Conservation (phyloP, 1,284 basidiomycete genomes). For the Afroboletus lepidellus region DNA sequence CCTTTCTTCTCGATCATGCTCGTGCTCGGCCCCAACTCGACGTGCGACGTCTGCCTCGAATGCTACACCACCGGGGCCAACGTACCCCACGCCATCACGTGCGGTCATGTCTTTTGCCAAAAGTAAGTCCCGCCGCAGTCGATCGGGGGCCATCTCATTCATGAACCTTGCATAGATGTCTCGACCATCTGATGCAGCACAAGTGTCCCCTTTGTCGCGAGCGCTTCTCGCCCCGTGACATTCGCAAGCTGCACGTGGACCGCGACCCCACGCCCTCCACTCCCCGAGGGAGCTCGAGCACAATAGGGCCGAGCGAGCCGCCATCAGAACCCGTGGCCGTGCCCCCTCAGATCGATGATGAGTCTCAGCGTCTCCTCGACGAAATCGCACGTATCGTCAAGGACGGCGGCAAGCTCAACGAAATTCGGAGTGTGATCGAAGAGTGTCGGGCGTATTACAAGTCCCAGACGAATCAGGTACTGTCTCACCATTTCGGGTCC, state of each 20-base stretch:
- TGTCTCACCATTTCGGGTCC: constrained; percentile 5
- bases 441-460: constrained; percentile 39
- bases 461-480: constrained; percentile 38
- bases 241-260: constrained; percentile 35
- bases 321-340: constrained; percentile 16
- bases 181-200: constrained; percentile 32
- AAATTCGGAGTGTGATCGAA: constrained; percentile 38
- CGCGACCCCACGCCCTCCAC: constrained; percentile 16
- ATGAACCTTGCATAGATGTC: constrained; percentile 24
- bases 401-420: constrained; percentile 36
- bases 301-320: constrained; percentile 2
- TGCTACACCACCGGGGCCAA: constrained; percentile 37
- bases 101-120: constrained; percentile 46
- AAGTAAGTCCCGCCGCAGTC: constrained; percentile 23
- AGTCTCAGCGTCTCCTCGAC: constrained; percentile 35
- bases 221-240: constrained; percentile 29
- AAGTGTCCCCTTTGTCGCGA: constrained; percentile 38
- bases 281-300: background rate
- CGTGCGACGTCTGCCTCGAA: constrained; percentile 50
- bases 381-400: constrained; percentile 39
- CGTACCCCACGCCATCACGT: constrained; percentile 42
- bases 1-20: constrained; percentile 39
- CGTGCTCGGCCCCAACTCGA: constrained; percentile 43
- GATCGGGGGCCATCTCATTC: constrained; percentile 5
- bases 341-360: constrained; percentile 28